phyloP scores from a whole-genome alignment of 768 basidiomycete genomes.

The Phaeotremella fagi region DNA sequence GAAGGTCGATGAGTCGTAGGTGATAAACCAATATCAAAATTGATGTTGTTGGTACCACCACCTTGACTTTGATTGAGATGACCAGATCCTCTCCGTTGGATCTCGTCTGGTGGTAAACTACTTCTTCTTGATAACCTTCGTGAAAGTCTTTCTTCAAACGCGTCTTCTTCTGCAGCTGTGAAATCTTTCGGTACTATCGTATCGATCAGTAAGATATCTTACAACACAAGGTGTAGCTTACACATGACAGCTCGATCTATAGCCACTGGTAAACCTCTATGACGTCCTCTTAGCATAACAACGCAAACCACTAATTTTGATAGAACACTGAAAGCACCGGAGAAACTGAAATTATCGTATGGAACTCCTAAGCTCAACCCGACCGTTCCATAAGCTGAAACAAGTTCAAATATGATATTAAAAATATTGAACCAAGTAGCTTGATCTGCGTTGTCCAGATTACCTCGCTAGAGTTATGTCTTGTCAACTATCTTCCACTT shows the following conservation, averaged over 20 bases:
- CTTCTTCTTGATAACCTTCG: conserved; percentile 27
- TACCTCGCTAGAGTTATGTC: conserved; percentile 61
- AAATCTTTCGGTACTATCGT: conserved; percentile 43
- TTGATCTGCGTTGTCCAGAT: conserved; percentile 57
- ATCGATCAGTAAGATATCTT: no score
- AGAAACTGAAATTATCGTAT: conserved; percentile 61
- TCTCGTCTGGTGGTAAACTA: neutral
- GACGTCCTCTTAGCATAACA: conserved; percentile 92
- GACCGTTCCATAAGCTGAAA: conserved; percentile 52
- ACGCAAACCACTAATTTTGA: conserved; percentile 81
- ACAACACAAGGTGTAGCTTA: no score
- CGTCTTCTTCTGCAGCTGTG: conserved; percentile 43
- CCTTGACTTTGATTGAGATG: neutral
- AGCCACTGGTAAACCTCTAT: conserved; percentile 59
- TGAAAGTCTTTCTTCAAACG: conserved; percentile 42
- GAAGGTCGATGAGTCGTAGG: neutral
- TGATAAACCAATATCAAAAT: neutral
- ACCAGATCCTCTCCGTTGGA: neutral
- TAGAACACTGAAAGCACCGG: conserved; percentile 68
- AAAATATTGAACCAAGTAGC: conserved; percentile 80
- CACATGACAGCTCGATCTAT: conserved; percentile 45
- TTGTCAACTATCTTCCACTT: no score
- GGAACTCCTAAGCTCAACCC: conserved; percentile 85
- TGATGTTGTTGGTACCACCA: neutral
- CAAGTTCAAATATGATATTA: conserved; percentile 53